phyloP scores from a whole-genome alignment of 2,329 filamentous ascomycete species.

The Pseudogymnoascus sp. region DNA sequence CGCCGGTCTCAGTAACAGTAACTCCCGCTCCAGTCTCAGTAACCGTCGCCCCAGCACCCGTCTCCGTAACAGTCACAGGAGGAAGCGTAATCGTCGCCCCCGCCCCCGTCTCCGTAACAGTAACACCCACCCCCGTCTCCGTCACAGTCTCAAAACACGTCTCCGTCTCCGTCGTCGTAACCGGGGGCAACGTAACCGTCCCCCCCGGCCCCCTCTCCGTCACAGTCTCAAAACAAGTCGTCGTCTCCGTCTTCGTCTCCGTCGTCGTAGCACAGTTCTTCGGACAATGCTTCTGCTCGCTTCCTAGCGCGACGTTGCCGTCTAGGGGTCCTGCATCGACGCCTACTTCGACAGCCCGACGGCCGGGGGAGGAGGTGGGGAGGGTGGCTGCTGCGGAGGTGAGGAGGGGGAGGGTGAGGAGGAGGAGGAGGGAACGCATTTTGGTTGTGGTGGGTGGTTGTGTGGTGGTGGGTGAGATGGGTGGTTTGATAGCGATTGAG shows the following conservation, averaged over 20 bases:
- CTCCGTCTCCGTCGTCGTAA: neutral
- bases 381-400: neutral
- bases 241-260: neutral
- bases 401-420: neutral
- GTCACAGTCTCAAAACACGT: too few relatives aligned
- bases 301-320: neutral
- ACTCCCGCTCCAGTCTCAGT: neutral
- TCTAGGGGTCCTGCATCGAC: neutral
- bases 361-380: neutral
- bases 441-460: neutral
- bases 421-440: neutral
- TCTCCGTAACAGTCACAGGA: neutral
- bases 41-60: neutral
- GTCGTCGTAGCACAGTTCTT: neutral
- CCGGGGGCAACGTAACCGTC: neutral
- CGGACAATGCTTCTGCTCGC: too few relatives aligned
- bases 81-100: neutral
- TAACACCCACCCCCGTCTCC: too few relatives aligned
- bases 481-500: too few relatives aligned
- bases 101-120: neutral
- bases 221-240: neutral
- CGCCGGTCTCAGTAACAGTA: neutral
- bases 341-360: neutral
- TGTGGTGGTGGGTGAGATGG: neutral
- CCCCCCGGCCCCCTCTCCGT: neutral